Evolutionary conservation across 805 yeast genomes (phyloP), one percentile per base, ranked within the genome.

Genomic region (Zygosaccharomyces lentus): DNA sequence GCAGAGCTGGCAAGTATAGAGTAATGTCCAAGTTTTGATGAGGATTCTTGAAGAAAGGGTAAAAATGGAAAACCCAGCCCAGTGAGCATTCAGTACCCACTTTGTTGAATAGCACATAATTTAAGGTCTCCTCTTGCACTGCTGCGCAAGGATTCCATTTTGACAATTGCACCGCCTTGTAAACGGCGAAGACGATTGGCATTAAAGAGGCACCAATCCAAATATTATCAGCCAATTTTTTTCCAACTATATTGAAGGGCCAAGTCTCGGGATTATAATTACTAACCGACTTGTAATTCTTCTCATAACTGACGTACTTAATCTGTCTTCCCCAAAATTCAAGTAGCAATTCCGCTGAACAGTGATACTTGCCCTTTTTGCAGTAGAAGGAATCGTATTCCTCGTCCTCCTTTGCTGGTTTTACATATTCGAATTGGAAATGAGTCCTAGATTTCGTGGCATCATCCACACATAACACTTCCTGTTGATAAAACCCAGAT

Each of bases 401-500:
- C 13, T 39, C 39, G 9, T n/a, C 34, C 9, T 36, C 35, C 2
- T 41, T 12, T 16, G 37, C 37, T 15, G 43, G 35, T 12, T 37
- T 36, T 5, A 34, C 37, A 12, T 68, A 68, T 60, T 89, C 96
- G 52, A 90, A 67, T 57, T 71, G 78, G 86, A 96, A 90, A 39
- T 82, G 64, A 0, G 95, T 75, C 61, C 83, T 80, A 23, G 78
- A 77, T 45, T 73, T 63, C 13, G 79, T 77, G 10, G 97, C 93
- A 23, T 78, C 78, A 42, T 81, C 82, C 43, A 88, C 76, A 64
- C 99, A 93, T 34, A 88, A 68, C 9, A 91, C 95, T 70, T 93
- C 99, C 66, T 84, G 87, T 63, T 89, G 96, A 48, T 74, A 74
- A 55, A 75, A 77, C 1, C 86, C 97, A 95, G 95, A 86, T 6